Conservation (phyloP, 2,329 filamentous ascomycete genomes). For the Coniochaeta ligniaria region DNA sequence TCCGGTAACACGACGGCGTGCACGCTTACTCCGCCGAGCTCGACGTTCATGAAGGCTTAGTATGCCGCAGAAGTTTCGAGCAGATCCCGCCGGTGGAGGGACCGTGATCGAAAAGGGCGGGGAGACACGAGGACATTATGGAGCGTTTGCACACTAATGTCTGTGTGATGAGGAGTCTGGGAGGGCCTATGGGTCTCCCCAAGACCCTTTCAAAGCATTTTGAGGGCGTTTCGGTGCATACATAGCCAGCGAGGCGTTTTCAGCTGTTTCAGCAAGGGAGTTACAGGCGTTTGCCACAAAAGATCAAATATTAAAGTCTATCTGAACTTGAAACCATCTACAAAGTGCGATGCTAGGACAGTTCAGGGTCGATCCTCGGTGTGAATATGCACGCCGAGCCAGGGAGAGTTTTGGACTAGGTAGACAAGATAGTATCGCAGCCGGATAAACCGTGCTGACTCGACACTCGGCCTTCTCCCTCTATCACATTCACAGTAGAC, state of each 20-base stretch:
- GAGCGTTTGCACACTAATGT: background rate
- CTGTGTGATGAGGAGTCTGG: background rate
- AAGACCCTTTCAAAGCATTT: background rate
- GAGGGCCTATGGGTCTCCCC: background rate
- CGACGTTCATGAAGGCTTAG: background rate
- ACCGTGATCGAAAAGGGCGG: background rate
- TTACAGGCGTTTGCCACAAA: background rate
- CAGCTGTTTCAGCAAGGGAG: background rate
- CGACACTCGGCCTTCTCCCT: no score
- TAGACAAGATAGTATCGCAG: no score
- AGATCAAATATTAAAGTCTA: background rate
- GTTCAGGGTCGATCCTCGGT: no score
- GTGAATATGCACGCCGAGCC: background rate
- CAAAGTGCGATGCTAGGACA: no score
- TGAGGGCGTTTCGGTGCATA: background rate
- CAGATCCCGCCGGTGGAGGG: background rate
- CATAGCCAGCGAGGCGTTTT: background rate
- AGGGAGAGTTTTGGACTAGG: background rate
- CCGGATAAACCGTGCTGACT: no score
- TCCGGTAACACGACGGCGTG: background rate
- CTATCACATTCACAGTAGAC: background rate
- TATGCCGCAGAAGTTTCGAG: background rate
- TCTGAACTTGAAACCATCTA: background rate
- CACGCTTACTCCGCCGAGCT: background rate
- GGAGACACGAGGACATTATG: background rate